phyloP scores from a whole-genome alignment of 495 filamentous ascomycete species.

The Neurospora tetraspora region DNA sequence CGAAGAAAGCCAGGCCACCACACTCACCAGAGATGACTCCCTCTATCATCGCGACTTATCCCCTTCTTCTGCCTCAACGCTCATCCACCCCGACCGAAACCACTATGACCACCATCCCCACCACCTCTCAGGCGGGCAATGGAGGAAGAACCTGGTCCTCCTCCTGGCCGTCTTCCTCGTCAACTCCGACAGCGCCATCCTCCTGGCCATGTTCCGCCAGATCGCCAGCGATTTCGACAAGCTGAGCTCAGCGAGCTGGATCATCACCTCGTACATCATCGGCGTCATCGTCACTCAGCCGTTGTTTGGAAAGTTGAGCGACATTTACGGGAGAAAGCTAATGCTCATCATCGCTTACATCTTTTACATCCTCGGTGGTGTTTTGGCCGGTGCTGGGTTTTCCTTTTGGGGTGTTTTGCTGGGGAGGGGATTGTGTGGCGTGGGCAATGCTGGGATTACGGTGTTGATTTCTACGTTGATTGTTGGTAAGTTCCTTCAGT shows the following conservation, averaged over 20 bases:
- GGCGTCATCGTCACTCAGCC: constrained; percentile 8
- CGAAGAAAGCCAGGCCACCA: background rate
- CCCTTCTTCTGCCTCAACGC: background rate
- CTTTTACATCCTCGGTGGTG: background rate
- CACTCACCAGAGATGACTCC: background rate
- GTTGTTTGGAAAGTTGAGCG: constrained; percentile 9
- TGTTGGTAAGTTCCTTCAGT: too few relatives aligned
- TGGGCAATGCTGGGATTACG: constrained; percentile 10
- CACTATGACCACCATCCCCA: background rate
- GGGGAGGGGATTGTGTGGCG: constrained; percentile 5
- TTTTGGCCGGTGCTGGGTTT: constrained; percentile 3
- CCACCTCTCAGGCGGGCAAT: background rate
- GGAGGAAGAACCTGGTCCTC: constrained; percentile 9
- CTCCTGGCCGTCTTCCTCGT: constrained; percentile 12
- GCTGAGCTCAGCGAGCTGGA: constrained; percentile 10
- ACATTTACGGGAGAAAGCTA: constrained; percentile 11
- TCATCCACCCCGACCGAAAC: background rate
- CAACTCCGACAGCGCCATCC: constrained; percentile 12
- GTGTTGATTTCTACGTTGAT: constrained; percentile 11
- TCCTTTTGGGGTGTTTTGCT: constrained; percentile 6
- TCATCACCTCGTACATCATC: constrained; percentile 9
- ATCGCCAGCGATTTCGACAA: constrained; percentile 11
- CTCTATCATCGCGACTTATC: background rate
- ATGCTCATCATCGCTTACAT: constrained; percentile 7
- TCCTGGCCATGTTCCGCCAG: constrained; percentile 11